phyloP scores from a whole-genome alignment of 2,329 filamentous ascomycete species.

The Tothia fuscella region DNA sequence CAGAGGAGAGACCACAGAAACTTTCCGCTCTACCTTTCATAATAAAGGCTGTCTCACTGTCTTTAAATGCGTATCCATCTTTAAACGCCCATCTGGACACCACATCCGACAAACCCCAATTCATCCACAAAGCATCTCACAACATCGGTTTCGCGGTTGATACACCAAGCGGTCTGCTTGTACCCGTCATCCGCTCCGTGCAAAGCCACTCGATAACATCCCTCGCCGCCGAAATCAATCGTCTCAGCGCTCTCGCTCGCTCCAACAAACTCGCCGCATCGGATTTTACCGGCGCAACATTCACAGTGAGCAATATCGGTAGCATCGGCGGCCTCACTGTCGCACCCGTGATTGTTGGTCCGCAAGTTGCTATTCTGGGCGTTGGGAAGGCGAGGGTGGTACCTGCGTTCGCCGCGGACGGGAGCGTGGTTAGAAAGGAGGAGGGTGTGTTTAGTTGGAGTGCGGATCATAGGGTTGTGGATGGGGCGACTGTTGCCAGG shows the following conservation, averaged over 20 bases:
- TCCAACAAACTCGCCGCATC: slow-evolving; percentile 61
- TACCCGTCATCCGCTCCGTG: slow-evolving; percentile 84
- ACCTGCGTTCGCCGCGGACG: slow-evolving; percentile 56
- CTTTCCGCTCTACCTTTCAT: slow-evolving; percentile 89
- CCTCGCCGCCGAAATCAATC: slow-evolving; percentile 63
- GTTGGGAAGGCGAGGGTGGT: slow-evolving; percentile 70
- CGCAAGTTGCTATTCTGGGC: slow-evolving; percentile 84
- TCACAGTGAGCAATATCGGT: slow-evolving; percentile 94
- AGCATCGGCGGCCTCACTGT: slow-evolving; percentile 90
- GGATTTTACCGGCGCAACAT: slow-evolving; percentile 77
- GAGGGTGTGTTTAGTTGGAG: slow-evolving; percentile 92
- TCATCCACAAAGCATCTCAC: slow-evolving; percentile 72
- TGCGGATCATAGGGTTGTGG: slow-evolving; percentile 86
- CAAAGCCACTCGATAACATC: slow-evolving; percentile 62
- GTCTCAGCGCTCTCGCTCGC: slow-evolving; percentile 60
- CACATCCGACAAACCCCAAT: slow-evolving; percentile 51
- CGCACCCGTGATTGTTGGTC: slow-evolving; percentile 79
- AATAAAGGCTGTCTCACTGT: slow-evolving; percentile 85
- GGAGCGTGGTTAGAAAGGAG: slow-evolving; percentile 58
- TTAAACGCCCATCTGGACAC: slow-evolving; percentile 78
- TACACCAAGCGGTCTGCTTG: slow-evolving; percentile 74
- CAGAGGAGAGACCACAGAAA: slow-evolving; percentile 39
- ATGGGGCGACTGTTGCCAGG: slow-evolving; percentile 87
- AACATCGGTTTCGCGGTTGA: slow-evolving; percentile 97
- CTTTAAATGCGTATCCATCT: slow-evolving; percentile 68